Evolutionary conservation across 345 rosid species (phyloP).

Genomic region (Citrus cavaleriei): DNA sequence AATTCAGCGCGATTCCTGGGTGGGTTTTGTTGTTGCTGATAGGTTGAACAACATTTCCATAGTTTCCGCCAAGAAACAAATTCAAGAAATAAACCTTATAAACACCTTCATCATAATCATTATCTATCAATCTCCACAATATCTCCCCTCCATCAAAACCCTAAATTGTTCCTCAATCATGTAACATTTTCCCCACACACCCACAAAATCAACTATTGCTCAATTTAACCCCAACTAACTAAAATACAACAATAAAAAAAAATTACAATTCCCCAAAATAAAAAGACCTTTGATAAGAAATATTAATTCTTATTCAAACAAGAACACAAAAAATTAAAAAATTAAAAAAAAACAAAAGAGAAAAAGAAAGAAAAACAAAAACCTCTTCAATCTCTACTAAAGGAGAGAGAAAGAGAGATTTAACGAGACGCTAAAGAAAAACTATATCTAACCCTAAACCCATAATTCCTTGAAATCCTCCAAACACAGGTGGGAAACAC

Average conservation of each 20-base stretch:
- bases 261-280: background rate
- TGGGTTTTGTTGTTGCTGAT: slow-evolving; percentile 29
- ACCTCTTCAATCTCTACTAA: slow-evolving; percentile 28
- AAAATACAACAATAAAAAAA: background rate
- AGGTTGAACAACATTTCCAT: slow-evolving; percentile 34
- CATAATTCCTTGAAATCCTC: slow-evolving; percentile 48
- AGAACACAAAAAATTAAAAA: background rate
- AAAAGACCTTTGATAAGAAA: background rate
- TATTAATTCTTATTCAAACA: background rate
- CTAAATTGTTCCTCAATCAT: slow-evolving; percentile 35
- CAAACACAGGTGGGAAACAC: slow-evolving; percentile 47
- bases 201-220: slow-evolving; percentile 18
- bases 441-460: slow-evolving; percentile 41
- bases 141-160: slow-evolving; percentile 55
- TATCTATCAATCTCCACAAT: slow-evolving; percentile 56
- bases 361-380: background rate
- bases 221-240: slow-evolving; percentile 28
- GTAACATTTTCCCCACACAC: slow-evolving; percentile 27
- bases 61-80: slow-evolving; percentile 26
- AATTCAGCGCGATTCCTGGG: slow-evolving; percentile 24
- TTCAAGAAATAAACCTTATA: slow-evolving; percentile 41
- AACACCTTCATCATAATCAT: slow-evolving; percentile 36
- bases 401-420: slow-evolving; percentile 24
- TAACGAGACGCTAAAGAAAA: slow-evolving; percentile 34
- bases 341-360: background rate